These are phyloP conservation scores for Hibiscus syriacus DNA, from an alignment of 345 rosid species.

Conservation along the genomic window DNA sequence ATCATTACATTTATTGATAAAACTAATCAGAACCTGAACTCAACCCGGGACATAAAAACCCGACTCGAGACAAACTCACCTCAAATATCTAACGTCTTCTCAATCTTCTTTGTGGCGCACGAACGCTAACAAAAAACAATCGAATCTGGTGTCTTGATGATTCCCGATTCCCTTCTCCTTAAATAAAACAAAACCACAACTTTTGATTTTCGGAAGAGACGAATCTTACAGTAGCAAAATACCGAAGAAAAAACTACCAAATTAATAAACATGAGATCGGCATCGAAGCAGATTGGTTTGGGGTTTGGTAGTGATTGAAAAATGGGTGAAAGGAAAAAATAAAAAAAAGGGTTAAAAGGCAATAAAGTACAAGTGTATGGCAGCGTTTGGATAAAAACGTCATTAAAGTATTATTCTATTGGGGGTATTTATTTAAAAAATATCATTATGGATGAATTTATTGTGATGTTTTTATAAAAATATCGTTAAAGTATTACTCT, in stretches of 20 bases:
- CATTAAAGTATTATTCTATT: no score
- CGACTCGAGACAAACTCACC: not conserved
- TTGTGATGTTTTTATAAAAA: no score
- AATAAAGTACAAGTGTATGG: no score
- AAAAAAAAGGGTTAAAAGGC: no score
- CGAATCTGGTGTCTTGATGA: constrained; percentile 12
- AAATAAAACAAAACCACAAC: constrained; percentile 4
- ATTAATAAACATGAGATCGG: constrained; percentile 14
- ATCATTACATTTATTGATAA: not conserved
- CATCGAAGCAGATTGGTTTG: no score
- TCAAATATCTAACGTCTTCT: constrained; percentile 9
- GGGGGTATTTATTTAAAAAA: no score
- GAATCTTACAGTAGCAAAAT: constrained; percentile 1
- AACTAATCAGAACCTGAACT: not conserved
- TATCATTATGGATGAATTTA: no score
- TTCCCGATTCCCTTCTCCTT: constrained; percentile 7
- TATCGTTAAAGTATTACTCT: no score
- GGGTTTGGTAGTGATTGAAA: no score
- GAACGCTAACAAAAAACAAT: constrained; percentile 12
- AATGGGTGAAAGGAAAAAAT: no score
- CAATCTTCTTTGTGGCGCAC: no score
- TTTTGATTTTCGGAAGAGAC: constrained; percentile 7
- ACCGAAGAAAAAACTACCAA: not conserved
- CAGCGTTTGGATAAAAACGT: no score
- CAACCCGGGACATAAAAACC: not conserved